These are phyloP conservation scores for Panaeolus cyanescens DNA, from an alignment of 768 basidiomycete genomes.

Conservation along the genomic window DNA sequence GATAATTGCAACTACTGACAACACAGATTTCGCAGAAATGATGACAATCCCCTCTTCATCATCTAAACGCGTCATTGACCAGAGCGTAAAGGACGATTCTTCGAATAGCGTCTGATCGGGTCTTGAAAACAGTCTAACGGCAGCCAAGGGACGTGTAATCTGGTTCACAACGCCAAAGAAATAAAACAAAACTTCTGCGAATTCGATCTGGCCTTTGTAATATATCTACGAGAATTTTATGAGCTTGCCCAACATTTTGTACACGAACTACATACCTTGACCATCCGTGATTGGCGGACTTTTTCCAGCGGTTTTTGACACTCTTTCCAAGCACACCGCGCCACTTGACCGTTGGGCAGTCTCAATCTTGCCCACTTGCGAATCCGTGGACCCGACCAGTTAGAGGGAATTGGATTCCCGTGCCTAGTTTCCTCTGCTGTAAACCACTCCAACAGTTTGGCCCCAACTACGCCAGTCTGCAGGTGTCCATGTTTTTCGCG, in stretches of 20 bases:
- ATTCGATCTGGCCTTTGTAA: not conserved
- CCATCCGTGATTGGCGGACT: not conserved
- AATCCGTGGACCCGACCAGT: constrained; percentile 2
- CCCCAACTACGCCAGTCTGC: not conserved
- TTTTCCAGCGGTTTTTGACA: not conserved
- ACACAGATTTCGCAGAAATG: not conserved
- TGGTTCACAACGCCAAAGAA: not conserved
- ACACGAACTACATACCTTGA: not conserved
- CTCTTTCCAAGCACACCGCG: not conserved
- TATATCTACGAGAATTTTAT: not conserved
- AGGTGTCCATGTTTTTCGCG: constrained; percentile 6
- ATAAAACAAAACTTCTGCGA: not conserved
- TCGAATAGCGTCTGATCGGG: not conserved
- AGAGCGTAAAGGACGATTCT: not conserved
- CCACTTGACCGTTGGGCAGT: constrained; percentile 3
- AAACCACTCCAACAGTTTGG: not conserved
- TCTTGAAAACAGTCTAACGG: not conserved
- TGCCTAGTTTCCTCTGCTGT: not conserved
- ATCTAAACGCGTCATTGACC: not conserved
- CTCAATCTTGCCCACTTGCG: not conserved
- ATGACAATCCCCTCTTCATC: not conserved
- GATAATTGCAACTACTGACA: not conserved
- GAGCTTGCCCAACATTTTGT: not conserved
- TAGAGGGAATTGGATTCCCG: not conserved
- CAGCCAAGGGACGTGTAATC: not conserved